Evolutionary conservation across 2,329 filamentous ascomycete species (phyloP).

Genomic region (Paraconiothyrium brasiliense): DNA sequence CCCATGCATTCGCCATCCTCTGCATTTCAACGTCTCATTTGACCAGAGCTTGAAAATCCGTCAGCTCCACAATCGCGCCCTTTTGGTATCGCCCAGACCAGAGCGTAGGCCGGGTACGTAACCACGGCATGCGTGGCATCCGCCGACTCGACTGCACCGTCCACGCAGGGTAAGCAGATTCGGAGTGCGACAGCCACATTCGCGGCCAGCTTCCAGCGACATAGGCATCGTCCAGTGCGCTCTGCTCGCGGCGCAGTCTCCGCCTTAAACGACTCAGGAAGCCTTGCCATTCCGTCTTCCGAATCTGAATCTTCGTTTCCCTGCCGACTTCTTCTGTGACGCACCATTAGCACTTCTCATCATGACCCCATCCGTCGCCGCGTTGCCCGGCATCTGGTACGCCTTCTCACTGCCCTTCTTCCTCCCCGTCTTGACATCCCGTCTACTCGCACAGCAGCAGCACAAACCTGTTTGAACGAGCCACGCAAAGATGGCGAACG

Average conservation of each 20-base stretch:
- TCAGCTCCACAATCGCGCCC: not conserved
- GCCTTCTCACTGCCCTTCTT: slow-evolving; percentile 55
- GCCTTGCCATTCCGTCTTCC: slow-evolving; percentile 21
- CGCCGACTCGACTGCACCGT: not conserved
- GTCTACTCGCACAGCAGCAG: slow-evolving; percentile 74
- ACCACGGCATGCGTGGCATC: not conserved
- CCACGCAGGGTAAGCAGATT: not conserved
- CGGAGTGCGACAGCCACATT: not conserved
- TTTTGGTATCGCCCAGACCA: not conserved
- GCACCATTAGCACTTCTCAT: slow-evolving; percentile 10
- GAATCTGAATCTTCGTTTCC: slow-evolving; percentile 25
- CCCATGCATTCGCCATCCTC: slow-evolving; percentile 3
- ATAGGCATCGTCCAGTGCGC: not conserved
- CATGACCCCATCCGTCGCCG: not conserved
- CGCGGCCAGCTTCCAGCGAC: not conserved
- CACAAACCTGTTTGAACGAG: slow-evolving; percentile 76
- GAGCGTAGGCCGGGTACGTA: not conserved
- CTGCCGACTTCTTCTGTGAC: slow-evolving; percentile 20
- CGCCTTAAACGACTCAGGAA: not conserved
- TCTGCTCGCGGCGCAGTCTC: slow-evolving; percentile 7
- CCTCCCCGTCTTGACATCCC: slow-evolving; percentile 61
- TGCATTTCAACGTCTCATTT: not conserved
- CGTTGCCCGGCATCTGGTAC: slow-evolving; percentile 32
- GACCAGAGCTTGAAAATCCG: not conserved
- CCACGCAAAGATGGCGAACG: slow-evolving; percentile 73